Base-by-base conservation (phyloP, 257 asterid species). In the Petunia axillaris region DNA sequence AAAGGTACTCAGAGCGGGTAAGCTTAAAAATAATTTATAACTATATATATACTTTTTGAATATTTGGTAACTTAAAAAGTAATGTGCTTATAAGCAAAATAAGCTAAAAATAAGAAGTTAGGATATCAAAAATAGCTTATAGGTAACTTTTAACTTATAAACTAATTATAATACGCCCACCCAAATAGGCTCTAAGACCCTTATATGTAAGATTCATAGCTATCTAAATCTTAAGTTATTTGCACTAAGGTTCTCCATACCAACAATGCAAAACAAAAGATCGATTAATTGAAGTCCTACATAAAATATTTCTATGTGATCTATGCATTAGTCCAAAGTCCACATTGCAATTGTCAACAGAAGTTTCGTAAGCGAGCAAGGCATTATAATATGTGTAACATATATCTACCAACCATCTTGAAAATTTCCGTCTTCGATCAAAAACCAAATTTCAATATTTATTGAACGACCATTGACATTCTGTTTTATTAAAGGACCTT, bases 351-450 rank as follows among this genome's bases (percentile, higher is more conserved):
- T 50, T 73, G 35, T 73, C 62, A 50, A 50, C 62, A 73, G 5
- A 50, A 35, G 7, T 35, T 73, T 35, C 35, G 59, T 73, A 11
- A 52, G 62, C 46, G 2, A 5, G 60, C 44, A 71, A 71, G 77
- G 36, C 35, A 71, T 48, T 73, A 35, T 4, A 50, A 2, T 73
- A 35, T 5, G 74, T 5, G n/a, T n/a, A 3, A 39, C n/a, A 67
- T 68, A 39, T 2, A 67, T 70, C 43, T 50, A 50, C 78, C 62
- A 73, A 73, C 46, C 78, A 73, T 73, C 62, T 73, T 73, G 78
- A 50, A 73, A 50, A 11, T 2, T 73, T 73, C 1, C 0, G 3
- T 36, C 78, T 73, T 73, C 6, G 25, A 25, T 25, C 3, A 2
- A 73, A 35, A 50, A 73, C 46, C 46, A 73, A 50, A 6, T 50